These are phyloP conservation scores for Saccharomycopsis fermentans DNA, from an alignment of 805 yeast genomes.

Conservation along the genomic window DNA sequence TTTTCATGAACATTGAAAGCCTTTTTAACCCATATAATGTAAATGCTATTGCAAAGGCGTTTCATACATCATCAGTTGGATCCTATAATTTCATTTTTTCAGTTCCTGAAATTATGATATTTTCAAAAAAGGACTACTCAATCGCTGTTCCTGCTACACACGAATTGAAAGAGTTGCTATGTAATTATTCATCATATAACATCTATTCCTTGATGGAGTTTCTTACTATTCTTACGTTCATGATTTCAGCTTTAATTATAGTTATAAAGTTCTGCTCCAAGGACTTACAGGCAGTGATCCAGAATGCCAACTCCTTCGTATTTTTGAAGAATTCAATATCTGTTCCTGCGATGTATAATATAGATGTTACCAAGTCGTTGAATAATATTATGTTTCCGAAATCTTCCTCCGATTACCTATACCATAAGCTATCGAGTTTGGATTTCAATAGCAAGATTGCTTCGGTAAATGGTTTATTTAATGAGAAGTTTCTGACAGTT, in stretches of 20 bases:
- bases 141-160: not conserved
- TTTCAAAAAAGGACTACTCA: not conserved
- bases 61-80: not conserved
- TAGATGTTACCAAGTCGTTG: not conserved
- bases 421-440: not conserved
- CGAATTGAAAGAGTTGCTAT: not conserved
- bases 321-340: conserved; percentile 8
- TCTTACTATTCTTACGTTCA: conserved; percentile 38
- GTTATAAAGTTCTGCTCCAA: conserved; percentile 33
- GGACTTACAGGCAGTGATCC: not conserved
- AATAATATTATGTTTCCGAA: not conserved
- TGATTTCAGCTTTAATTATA: conserved; percentile 38
- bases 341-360: not conserved
- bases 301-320: conserved; percentile 9
- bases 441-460: not conserved
- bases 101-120: not conserved
- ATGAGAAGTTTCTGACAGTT: not conserved
- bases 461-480: not conserved
- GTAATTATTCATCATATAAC: conserved; percentile 27
- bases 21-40: not conserved
- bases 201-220: conserved; percentile 47
- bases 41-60: not conserved
- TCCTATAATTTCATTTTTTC: not conserved
- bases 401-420: not conserved
- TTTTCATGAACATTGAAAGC: not conserved